These are phyloP conservation scores for Alternaria sp. DNA, from an alignment of 2,329 filamentous ascomycete species.

Conservation along the genomic window DNA sequence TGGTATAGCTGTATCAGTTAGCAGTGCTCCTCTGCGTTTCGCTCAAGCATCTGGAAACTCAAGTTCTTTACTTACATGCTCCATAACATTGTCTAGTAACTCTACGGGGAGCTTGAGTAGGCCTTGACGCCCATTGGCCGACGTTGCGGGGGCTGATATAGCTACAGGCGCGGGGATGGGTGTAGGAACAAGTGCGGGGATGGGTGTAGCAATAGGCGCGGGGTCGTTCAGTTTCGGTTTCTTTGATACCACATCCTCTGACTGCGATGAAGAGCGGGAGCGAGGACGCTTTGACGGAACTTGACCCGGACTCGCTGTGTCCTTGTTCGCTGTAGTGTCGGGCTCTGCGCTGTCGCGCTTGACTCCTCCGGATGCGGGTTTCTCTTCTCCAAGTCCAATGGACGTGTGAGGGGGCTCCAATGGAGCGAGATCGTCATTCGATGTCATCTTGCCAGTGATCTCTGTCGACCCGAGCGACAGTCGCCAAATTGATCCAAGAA, in stretches of 20 bases:
- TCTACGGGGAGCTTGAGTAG: background rate
- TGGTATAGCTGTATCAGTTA: background rate
- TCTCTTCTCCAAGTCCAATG: background rate
- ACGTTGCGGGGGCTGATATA: background rate
- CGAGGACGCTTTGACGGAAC: background rate
- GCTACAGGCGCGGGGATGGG: background rate
- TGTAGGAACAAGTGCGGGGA: too few relatives aligned
- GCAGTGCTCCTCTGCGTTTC: background rate
- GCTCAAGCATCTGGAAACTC: background rate
- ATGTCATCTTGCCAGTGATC: background rate
- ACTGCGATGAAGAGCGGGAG: background rate
- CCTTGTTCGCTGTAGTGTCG: background rate
- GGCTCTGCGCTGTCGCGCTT: background rate
- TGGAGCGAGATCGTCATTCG: background rate
- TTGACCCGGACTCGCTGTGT: background rate
- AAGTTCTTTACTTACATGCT: background rate
- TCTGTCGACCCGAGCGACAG: background rate
- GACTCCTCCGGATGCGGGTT: background rate
- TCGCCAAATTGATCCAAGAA: background rate
- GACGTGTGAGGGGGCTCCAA: background rate
- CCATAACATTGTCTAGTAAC: background rate
- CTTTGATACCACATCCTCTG: background rate
- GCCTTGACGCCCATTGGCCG: background rate
- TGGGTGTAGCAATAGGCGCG: background rate
- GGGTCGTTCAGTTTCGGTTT: background rate